phyloP scores from a whole-genome alignment of 805 yeast genomes.

The Candida krabiensis region DNA sequence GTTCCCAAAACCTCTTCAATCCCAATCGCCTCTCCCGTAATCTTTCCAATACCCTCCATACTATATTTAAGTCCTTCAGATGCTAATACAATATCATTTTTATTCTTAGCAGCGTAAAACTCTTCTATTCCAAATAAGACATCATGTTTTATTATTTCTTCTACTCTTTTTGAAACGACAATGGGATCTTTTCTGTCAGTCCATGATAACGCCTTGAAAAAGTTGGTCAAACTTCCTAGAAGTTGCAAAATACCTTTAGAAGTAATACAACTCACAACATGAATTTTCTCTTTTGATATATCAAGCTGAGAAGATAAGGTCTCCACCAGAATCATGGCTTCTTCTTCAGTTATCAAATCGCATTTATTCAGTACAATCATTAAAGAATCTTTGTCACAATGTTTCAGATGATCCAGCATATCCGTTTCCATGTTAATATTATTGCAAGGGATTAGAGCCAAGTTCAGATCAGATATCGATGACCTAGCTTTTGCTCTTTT shows the following conservation, averaged over 20 bases:
- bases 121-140: conserved; percentile 74
- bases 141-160: conserved; percentile 72
- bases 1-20: conserved; percentile 89
- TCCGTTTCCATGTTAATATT: conserved; percentile 34
- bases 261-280: conserved; percentile 60
- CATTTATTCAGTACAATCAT: conserved; percentile 57
- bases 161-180: conserved; percentile 70
- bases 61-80: conserved; percentile 73
- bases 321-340: conserved; percentile 19
- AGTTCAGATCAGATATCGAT: conserved; percentile 59
- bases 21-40: conserved; percentile 87
- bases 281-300: conserved; percentile 25
- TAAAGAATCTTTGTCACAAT: conserved; percentile 19
- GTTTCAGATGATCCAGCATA: conserved; percentile 38
- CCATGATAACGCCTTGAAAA: conserved; percentile 50
- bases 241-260: conserved; percentile 53
- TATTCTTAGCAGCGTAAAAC: conserved; percentile 48
- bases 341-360: conserved; percentile 41
- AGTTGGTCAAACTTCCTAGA: conserved; percentile 37
- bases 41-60: conserved; percentile 85
- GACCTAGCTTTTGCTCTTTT: conserved; percentile 67
- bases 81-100: conserved; percentile 76
- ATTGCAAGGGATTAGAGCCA: conserved; percentile 61
- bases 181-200: conserved; percentile 62
- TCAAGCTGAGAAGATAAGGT: conserved; percentile 27